These are phyloP conservation scores for Aureobasidium sp. DNA, from an alignment of 2,329 filamentous ascomycete genomes.

Conservation along the genomic window DNA sequence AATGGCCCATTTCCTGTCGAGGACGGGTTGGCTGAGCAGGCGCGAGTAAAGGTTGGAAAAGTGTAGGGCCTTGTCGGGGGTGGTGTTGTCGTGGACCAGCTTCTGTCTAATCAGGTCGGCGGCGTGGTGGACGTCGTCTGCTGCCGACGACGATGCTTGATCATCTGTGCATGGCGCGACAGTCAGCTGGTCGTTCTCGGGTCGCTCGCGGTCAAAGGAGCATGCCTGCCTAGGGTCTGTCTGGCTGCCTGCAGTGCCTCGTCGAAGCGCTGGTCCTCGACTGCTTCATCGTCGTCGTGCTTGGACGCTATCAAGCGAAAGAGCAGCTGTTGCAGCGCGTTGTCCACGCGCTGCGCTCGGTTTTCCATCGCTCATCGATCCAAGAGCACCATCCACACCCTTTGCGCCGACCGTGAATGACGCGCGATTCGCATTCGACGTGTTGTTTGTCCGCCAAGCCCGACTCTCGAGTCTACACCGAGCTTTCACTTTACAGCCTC, in stretches of 20 bases:
- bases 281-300: slow-evolving; percentile 56
- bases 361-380: slow-evolving; percentile 15
- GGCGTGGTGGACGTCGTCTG: slow-evolving; percentile 79
- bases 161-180: slow-evolving; percentile 15
- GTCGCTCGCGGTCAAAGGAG: slow-evolving; percentile 8
- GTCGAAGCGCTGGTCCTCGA: slow-evolving; percentile 62
- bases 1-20: slow-evolving; percentile 96
- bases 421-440: not conserved
- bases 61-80: slow-evolving; percentile 65
- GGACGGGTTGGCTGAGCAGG: slow-evolving; percentile 80
- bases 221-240: slow-evolving; percentile 37
- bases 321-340: slow-evolving; percentile 73
- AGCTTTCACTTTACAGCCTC: not conserved
- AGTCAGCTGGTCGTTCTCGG: slow-evolving; percentile 37
- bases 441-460: slow-evolving; percentile 12
- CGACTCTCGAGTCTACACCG: not conserved
- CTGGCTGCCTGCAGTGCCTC: slow-evolving; percentile 49
- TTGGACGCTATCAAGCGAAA: slow-evolving; percentile 60
- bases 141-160: slow-evolving; percentile 46
- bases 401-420: not conserved
- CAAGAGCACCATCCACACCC: not conserved
- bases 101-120: slow-evolving; percentile 87
- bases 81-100: slow-evolving; percentile 69
- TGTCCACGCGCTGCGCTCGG: slow-evolving; percentile 57
- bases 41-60: slow-evolving; percentile 89